Evolutionary conservation across 495 filamentous ascomycete genomes (phyloP).

Genomic region (Aspergillus taichungensis): DNA sequence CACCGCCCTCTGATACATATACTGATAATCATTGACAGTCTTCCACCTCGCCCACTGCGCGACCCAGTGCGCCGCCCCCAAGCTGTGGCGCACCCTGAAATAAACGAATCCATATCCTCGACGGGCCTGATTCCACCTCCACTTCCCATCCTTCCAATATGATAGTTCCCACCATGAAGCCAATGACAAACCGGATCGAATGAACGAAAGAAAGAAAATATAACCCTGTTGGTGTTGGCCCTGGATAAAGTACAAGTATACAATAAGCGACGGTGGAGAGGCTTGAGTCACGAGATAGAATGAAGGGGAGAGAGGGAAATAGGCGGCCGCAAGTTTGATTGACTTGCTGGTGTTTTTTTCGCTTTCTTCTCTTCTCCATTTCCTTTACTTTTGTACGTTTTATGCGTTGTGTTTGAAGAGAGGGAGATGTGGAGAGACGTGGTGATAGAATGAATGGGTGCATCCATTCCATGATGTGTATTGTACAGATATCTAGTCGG

Average conservation of each 20-base stretch:
- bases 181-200: constrained; percentile 8
- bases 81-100: constrained; percentile 85
- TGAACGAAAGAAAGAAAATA: too few relatives aligned
- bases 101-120: constrained; percentile 41
- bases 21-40: constrained; percentile 44
- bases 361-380: constrained; percentile 1
- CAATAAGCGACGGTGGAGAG: too few relatives aligned
- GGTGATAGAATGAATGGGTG: too few relatives aligned
- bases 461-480: constrained; percentile 22
- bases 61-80: constrained; percentile 82
- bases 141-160: too few relatives aligned
- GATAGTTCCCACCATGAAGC: too few relatives aligned
- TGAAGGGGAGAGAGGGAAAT: too few relatives aligned
- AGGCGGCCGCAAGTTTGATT: too few relatives aligned
- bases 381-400: constrained; percentile 8
- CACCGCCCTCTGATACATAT: too few relatives aligned
- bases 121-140: constrained; percentile 3
- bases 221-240: too few relatives aligned
- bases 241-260: too few relatives aligned
- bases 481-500: constrained; percentile 41
- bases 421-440: constrained; percentile 2
- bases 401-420: constrained; percentile 5
- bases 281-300: too few relatives aligned
- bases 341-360: too few relatives aligned
- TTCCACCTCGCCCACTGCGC: constrained; percentile 98